Base-by-base conservation (phyloP, 768 basidiomycete genomes). In the Lactifluus pinguis region DNA sequence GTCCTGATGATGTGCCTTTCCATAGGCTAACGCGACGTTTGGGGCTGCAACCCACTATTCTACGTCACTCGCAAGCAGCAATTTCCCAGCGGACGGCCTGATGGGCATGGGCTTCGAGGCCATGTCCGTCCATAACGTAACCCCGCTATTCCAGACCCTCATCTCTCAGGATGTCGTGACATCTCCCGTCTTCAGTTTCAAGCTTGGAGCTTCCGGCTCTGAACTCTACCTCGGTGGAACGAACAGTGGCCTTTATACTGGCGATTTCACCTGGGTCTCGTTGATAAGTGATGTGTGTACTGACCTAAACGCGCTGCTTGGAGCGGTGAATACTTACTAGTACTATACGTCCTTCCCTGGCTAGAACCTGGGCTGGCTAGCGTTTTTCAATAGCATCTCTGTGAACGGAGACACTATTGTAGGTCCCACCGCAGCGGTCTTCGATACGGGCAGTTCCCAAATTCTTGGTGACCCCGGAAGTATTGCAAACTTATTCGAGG, bases 161-260 rank as follows among this genome's bases (percentile, higher is more conserved):
- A 62, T 79, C 17, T 66, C 71, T 8, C 71, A 78, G 49, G 70
- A 69, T 14, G 59, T 63, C 41, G 68, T 74, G 2, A 60, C 72
- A 7, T 65, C 74, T 32, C 66, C 74, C 45, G 71, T 76, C 59
- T 83, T 84, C 63, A 75, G 76, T 29, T 76, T 84, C 66, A 79
- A 79, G 62, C 71, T 84, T 49, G 67, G 76, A 10, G 29, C 71
- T 17, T 67, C 69, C 13, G 75, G 73, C 21, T 76, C 79, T 19
- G 80, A 82, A 58, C 63, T 66, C 30, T 51, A 34, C 45, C n/a
- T 64, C 38, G 65, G 65, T 30, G 65, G 65, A 5, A 57, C 55
- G n/a, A 66, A 66, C 49, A 34, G 10, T 41, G 13, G 44, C 10
- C 59, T 57, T 32, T 64, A 39, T 48, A 54, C 47, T 0, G 65